These are phyloP conservation scores for Inga laurina DNA, from an alignment of 306 rosid genomes.

Conservation along the genomic window DNA sequence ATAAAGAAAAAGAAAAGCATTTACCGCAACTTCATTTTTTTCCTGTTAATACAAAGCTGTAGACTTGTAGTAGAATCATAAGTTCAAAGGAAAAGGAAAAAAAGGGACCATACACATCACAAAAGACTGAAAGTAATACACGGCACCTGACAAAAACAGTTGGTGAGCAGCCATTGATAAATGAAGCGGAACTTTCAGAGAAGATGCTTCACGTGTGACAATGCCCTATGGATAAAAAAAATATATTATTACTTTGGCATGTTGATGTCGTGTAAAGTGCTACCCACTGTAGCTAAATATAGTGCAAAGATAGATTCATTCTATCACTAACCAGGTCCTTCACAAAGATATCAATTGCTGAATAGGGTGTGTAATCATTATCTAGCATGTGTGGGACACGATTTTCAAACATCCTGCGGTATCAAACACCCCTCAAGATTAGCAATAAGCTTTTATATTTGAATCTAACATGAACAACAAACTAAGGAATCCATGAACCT, in stretches of 20 bases:
- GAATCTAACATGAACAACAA: neutral
- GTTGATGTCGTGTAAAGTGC: constrained; percentile 13
- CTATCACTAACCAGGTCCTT: constrained; percentile 77
- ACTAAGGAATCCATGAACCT: neutral
- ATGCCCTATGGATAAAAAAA: constrained; percentile 67
- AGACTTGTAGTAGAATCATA: neutral
- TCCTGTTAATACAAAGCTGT: neutral
- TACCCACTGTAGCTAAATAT: constrained; percentile 16
- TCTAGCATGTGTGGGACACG: constrained; percentile 96
- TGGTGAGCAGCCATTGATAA: constrained; percentile 79
- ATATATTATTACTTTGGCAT: constrained; percentile 22
- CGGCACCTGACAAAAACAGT: constrained; percentile 77
- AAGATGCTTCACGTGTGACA: constrained; percentile 79
- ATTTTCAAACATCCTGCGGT: constrained; percentile 87
- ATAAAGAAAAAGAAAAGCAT: neutral
- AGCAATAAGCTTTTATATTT: constrained; percentile 16
- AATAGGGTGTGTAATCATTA: constrained; percentile 88
- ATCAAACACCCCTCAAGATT: constrained; percentile 25
- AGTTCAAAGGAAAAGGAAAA: constrained; percentile 24
- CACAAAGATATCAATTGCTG: constrained; percentile 96
- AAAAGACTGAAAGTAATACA: constrained; percentile 31
- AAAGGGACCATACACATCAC: constrained; percentile 17
- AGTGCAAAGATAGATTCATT: constrained; percentile 18
- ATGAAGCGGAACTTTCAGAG: constrained; percentile 78
- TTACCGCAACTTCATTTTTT: neutral